Evolutionary conservation across 1,284 basidiomycete genomes (phyloP).

Genomic region (Malassezia psittaci): DNA sequence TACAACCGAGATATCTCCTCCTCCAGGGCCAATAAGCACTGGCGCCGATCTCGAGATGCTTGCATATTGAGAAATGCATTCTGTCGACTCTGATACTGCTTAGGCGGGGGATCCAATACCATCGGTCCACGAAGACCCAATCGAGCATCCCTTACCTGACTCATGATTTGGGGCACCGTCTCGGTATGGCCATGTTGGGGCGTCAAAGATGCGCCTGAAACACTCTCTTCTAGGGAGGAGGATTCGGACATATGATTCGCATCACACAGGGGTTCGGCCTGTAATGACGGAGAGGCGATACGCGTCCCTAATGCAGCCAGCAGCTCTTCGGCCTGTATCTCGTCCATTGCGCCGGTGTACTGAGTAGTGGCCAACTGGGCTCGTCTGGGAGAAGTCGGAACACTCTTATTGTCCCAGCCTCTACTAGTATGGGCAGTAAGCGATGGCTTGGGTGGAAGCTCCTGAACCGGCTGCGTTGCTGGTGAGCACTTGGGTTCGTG

Average conservation of each 20-base stretch:
- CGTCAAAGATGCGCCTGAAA: too few species aligned
- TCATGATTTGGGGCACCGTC: neutral
- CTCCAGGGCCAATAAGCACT: neutral
- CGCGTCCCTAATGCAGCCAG: neutral
- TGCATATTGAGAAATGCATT: neutral
- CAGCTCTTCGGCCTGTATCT: neutral
- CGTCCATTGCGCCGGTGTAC: neutral
- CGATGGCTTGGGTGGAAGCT: too few species aligned
- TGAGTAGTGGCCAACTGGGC: too few species aligned
- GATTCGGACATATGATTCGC: too few species aligned
- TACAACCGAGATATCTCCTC: constrained; percentile 1
- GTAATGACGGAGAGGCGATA: too few species aligned
- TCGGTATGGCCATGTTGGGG: neutral
- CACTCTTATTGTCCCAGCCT: too few species aligned
- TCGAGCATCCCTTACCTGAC: neutral
- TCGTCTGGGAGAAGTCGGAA: too few species aligned
- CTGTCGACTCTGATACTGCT: neutral
- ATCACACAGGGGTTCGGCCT: too few species aligned
- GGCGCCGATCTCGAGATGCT: neutral
- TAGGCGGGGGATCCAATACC: neutral
- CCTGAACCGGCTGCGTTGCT: too few species aligned
- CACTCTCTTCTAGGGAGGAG: too few species aligned
- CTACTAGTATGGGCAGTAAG: too few species aligned
- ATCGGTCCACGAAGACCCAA: neutral
- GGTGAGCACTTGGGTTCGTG: neutral